Evolutionary conservation across 1,284 basidiomycete genomes (phyloP), one percentile per base, ranked within the genome.

Genomic region (Cryptococcus maquisensis): DNA sequence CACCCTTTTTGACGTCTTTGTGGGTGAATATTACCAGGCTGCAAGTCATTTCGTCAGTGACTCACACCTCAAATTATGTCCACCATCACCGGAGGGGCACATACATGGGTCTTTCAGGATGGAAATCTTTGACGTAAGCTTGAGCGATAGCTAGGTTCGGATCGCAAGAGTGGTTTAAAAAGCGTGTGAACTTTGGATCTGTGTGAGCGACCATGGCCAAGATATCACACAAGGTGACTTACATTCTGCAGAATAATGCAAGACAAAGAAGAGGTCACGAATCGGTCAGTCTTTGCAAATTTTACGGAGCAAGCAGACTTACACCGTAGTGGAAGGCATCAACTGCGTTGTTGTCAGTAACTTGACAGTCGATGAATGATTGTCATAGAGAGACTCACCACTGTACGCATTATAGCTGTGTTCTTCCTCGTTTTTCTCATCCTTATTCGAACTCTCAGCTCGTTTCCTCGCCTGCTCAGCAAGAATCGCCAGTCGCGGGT

Each of bases 301-400:
- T 40, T 9, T 37, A 18, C 9, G 28, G 37, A 24, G 38, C 20
- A 24, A 20, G 12, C 18, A 16, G 0, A 79, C 87, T 75, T 71
- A 91, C 90, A 71, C 90, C 90, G 42, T 83, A 86, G 72, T 92
- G 89, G 68, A 86, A 92, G 1, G 90, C 90, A 75, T 93, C 90
- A 1, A 93, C 83, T 39, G 79, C 28, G 28, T 21, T 16, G 16
- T 44, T 10, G 23, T 26, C 43, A 23, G 18, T 20, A 44, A 23
- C 18, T 2, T 5, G 2, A 10, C 24, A 23, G 12, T 9, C 10
- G 24, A 23, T 7, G 13, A 28, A 13, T 32, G 43, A 24, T 20
- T 47, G 10, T 12, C 20, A 13, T 15, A 23, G 45, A 39, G 40
- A 13, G 13, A 62, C 71, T 59, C 48, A 73, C 73, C 66, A 52